Evolutionary conservation across 768 basidiomycete species (phyloP), one percentile per base, ranked within the genome.

Genomic region (Tubosaeta brunneosetosa): DNA sequence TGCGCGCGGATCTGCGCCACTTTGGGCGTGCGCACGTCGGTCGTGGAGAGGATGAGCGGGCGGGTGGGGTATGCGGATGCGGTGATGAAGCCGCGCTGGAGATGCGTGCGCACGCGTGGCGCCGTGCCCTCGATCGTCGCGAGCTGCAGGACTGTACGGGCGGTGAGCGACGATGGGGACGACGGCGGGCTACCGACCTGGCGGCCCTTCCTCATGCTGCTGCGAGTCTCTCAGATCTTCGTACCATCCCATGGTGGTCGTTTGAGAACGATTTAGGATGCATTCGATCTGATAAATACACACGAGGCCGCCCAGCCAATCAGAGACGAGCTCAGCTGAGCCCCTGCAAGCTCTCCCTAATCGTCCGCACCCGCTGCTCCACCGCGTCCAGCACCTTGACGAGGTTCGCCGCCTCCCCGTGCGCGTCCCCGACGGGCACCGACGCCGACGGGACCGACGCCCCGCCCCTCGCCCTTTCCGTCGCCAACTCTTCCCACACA

Each of bases 21-120:
- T 60, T 93, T 93, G 19, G 83, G 82, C 2, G 83, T 76, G 25
- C 91, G 85, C 43, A 84, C 65, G 70, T 91, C 90, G 44, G 89
- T 89, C 12, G 84, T 80, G 44, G 77, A 73, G 41, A 91, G 60
- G 56, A 93, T 65, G 6, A 92, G 71, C 0, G 88, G 85, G 4
- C 80, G 71, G 26, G 72, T 57, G 1, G 81, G 78, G 16, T 65
- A 57, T 19, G 66, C 59, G 6, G 69, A 64, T 2, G 77, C 70
- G 9, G 74, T 65, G 37, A 89, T 57, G 65, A 88, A 82, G 1
- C 62, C 70, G 36, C 88, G 81, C 54, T 87, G 81, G 49, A 87
- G 70, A 53, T 77, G 76, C 4, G 84, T 79, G 57, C 90, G 86
- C 38, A 84, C 87, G 51, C 76, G 82, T 1, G 87, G 85, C 9